Conservation (phyloP, 2,329 filamentous ascomycete species). For the Aspergillus sp. region DNA sequence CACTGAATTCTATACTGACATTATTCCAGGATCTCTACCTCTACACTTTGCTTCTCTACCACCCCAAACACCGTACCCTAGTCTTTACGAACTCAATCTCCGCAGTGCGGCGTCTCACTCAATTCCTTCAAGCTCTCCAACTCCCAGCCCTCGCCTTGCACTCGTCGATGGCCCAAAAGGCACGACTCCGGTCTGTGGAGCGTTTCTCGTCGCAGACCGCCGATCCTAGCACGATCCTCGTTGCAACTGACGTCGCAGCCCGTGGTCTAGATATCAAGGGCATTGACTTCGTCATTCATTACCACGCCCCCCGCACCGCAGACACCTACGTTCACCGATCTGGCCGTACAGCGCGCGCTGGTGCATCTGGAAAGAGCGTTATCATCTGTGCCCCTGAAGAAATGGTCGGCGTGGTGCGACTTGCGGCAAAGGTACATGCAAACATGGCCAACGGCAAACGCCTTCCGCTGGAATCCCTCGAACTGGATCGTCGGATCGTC, state of each 20-base stretch:
- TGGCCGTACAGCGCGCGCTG: slow-evolving; percentile 85
- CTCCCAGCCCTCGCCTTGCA: slow-evolving; percentile 77
- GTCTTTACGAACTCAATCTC: slow-evolving; percentile 97
- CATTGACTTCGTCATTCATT: slow-evolving; percentile 88
- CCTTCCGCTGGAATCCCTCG: slow-evolving; percentile 68
- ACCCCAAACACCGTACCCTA: slow-evolving; percentile 75
- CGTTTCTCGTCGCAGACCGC: slow-evolving; percentile 67
- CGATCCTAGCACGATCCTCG: slow-evolving; percentile 64
- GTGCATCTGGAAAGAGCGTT: slow-evolving; percentile 73
- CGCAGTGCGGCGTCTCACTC: slow-evolving; percentile 79
- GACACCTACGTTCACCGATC: slow-evolving; percentile 96
- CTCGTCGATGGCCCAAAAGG: slow-evolving; percentile 94
- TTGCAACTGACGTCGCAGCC: slow-evolving; percentile 91
- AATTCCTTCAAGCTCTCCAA: slow-evolving; percentile 78
- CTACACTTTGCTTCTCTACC: slow-evolving; percentile 80
- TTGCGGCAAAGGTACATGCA: slow-evolving; percentile 85
- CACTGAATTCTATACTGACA: neutral
- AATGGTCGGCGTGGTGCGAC: slow-evolving; percentile 74
- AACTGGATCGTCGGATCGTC: slow-evolving; percentile 78
- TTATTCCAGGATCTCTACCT: slow-evolving; percentile 74
- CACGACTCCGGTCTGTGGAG: slow-evolving; percentile 87
- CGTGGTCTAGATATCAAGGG: slow-evolving; percentile 89
- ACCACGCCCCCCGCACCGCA: slow-evolving; percentile 87
- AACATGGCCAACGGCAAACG: slow-evolving; percentile 54
- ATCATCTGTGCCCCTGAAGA: slow-evolving; percentile 90